Percentiles rank a stretch among this genome's conserved stretches.
These are phyloP conservation scores for Niebla homalea DNA, from an alignment of 495 filamentous ascomycete species.

Conservation along the genomic window DNA sequence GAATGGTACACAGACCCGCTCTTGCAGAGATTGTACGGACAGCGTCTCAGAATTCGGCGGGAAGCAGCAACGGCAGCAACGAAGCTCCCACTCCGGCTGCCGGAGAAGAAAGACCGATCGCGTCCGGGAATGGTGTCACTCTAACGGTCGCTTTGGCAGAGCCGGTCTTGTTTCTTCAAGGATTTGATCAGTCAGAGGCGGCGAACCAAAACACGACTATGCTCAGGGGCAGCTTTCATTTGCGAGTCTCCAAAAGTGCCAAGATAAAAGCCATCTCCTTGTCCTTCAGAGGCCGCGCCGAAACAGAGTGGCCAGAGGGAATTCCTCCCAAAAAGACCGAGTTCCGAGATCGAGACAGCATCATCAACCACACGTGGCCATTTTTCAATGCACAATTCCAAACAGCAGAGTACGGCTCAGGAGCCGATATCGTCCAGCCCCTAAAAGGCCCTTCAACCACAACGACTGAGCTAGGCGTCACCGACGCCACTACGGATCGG, in stretches of 20 bases:
- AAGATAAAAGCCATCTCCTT: constrained; percentile 93
- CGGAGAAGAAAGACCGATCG: constrained; percentile 53
- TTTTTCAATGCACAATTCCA: constrained; percentile 68
- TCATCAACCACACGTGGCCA: constrained; percentile 64
- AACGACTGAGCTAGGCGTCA: constrained; percentile 31
- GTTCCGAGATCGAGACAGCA: constrained; percentile 64
- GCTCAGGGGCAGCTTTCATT: constrained; percentile 67
- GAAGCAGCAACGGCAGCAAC: constrained; percentile 20
- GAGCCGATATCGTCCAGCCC: constrained; percentile 50
- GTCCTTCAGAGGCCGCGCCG: constrained; percentile 70
- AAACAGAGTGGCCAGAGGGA: constrained; percentile 94
- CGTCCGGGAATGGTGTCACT: constrained; percentile 56
- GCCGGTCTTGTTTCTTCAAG: constrained; percentile 77
- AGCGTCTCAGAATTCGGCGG: constrained; percentile 16
- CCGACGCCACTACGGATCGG: constrained; percentile 25
- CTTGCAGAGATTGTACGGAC: constrained; percentile 19
- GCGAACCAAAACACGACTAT: constrained; percentile 63
- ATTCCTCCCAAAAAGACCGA: constrained; percentile 83
- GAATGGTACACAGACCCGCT: constrained; percentile 24
- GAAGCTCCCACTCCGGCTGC: constrained; percentile 10
- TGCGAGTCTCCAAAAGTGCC: constrained; percentile 74
- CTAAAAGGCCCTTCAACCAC: constrained; percentile 31
- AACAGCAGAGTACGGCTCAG: constrained; percentile 46
- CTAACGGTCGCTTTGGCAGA: constrained; percentile 72
- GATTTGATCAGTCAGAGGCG: constrained; percentile 72